These are phyloP conservation scores for Paraglomus occultum DNA, from an alignment of 192 early-diverging fungal genomes.

Conservation along the genomic window DNA sequence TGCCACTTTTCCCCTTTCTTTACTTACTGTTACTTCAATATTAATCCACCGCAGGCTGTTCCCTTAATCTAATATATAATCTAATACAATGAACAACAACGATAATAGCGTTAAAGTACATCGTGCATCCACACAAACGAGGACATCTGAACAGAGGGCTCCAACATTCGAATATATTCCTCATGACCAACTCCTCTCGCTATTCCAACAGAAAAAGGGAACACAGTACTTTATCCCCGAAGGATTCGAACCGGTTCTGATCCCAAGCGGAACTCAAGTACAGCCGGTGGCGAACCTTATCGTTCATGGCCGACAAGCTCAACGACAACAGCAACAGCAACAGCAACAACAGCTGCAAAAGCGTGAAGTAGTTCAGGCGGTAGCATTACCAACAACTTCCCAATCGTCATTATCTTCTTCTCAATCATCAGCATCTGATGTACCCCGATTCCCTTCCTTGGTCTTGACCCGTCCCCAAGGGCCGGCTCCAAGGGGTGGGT, in stretches of 20 bases:
- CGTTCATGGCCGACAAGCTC: constrained; percentile 6
- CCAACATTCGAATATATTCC: constrained; percentile 17
- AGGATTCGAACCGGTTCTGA: constrained; percentile 26
- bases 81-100: too few species aligned
- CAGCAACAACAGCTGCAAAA: not conserved
- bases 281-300: constrained; percentile 18
- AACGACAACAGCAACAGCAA: constrained; percentile 1
- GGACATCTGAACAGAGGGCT: not conserved
- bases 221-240: constrained; percentile 27
- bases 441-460: constrained; percentile 26
- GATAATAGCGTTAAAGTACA: too few species aligned
- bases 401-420: not conserved
- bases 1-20: too few species aligned
- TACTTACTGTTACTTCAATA: too few species aligned
- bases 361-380: not conserved
- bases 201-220: constrained; percentile 28
- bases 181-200: constrained; percentile 13
- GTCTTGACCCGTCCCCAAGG: constrained; percentile 10
- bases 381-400: not conserved
- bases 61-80: too few species aligned
- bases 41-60: too few species aligned
- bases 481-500: constrained; percentile 18
- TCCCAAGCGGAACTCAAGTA: constrained; percentile 14
- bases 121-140: too few species aligned
- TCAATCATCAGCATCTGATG: not conserved